Percentiles rank a stretch among this genome's conserved stretches.
Evolutionary conservation across 495 filamentous ascomycete species (phyloP).

Genomic region (Penicillium parvum): DNA sequence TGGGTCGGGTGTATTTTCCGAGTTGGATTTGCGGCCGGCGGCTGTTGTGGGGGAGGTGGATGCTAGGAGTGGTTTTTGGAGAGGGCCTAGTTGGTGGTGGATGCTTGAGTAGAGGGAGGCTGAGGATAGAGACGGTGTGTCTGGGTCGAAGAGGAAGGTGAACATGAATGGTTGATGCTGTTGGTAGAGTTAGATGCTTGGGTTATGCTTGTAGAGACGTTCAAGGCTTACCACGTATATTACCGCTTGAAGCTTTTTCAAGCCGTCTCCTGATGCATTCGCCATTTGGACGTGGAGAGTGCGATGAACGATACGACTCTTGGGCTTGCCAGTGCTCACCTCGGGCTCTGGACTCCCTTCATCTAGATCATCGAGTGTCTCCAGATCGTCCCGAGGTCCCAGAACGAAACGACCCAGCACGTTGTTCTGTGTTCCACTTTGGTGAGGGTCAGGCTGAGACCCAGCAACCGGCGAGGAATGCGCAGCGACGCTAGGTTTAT

Average conservation of each 20-base stretch:
- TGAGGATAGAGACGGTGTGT: constrained; percentile 60
- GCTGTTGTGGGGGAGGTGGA: constrained; percentile 59
- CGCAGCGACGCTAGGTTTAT: constrained; percentile 1
- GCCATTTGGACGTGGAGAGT: constrained; percentile 45
- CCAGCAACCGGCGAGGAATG: neutral
- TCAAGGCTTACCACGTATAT: constrained; percentile 55
- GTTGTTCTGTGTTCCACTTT: constrained; percentile 1
- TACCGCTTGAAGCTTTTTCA: constrained; percentile 61
- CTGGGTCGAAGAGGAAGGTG: constrained; percentile 76
- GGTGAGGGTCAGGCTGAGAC: neutral
- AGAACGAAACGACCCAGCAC: constrained; percentile 18
- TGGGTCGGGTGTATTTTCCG: constrained; percentile 22
- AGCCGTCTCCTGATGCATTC: constrained; percentile 11
- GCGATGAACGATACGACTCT: constrained; percentile 44
- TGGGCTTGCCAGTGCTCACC: constrained; percentile 19
- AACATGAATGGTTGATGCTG: constrained; percentile 83
- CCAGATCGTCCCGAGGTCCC: constrained; percentile 26
- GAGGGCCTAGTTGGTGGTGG: constrained; percentile 73
- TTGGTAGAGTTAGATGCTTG: neutral
- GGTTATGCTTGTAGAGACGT: neutral
- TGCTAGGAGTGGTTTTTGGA: constrained; percentile 64
- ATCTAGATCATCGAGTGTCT: constrained; percentile 26
- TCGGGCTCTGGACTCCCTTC: constrained; percentile 22
- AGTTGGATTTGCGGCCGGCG: constrained; percentile 41
- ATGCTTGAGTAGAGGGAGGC: constrained; percentile 74